Evolutionary conservation across 805 yeast genomes (phyloP).

Genomic region (Teunomyces cretensis): DNA sequence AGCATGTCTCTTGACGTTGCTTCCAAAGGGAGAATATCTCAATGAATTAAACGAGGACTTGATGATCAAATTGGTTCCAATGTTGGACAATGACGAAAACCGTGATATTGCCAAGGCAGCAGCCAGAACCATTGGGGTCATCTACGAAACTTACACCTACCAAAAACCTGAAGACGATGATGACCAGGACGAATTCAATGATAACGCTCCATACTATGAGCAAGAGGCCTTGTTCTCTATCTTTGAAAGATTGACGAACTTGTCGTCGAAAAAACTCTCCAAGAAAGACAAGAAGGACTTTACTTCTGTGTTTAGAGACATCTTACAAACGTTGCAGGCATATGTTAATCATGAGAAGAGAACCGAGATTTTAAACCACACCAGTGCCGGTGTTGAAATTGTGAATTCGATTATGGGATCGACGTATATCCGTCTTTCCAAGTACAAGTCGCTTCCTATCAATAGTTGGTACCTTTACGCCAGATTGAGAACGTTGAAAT

Average conservation of each 20-base stretch:
- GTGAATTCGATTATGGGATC: conserved; percentile 28
- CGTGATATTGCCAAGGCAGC: conserved; percentile 54
- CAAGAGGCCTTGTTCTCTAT: conserved; percentile 45
- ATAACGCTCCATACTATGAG: conserved; percentile 53
- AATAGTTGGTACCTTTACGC: conserved; percentile 52
- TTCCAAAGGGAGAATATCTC: conserved; percentile 43
- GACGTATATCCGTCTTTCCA: conserved; percentile 43
- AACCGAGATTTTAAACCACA: conserved; percentile 35
- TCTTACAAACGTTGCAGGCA: conserved; percentile 45
- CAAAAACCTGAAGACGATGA: conserved; percentile 39
- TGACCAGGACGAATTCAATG: conserved; percentile 41
- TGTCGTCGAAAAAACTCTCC: conserved; percentile 56
- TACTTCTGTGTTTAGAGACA: conserved; percentile 61
- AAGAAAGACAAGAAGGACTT: conserved; percentile 63
- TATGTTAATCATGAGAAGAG: conserved; percentile 35
- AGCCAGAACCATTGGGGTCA: conserved; percentile 54
- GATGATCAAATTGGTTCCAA: conserved; percentile 38
- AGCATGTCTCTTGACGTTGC: conserved; percentile 44
- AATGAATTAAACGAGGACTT: conserved; percentile 43
- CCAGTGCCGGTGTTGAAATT: conserved; percentile 37
- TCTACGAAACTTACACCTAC: conserved; percentile 53
- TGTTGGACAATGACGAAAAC: conserved; percentile 40
- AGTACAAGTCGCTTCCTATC: conserved; percentile 46
- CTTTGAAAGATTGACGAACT: conserved; percentile 44
- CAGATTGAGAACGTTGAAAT: conserved; percentile 48